Evolutionary conservation across 2,329 filamentous ascomycete species (phyloP), one percentile per base, ranked within the genome.

Genomic region (Colletotrichum karsti): DNA sequence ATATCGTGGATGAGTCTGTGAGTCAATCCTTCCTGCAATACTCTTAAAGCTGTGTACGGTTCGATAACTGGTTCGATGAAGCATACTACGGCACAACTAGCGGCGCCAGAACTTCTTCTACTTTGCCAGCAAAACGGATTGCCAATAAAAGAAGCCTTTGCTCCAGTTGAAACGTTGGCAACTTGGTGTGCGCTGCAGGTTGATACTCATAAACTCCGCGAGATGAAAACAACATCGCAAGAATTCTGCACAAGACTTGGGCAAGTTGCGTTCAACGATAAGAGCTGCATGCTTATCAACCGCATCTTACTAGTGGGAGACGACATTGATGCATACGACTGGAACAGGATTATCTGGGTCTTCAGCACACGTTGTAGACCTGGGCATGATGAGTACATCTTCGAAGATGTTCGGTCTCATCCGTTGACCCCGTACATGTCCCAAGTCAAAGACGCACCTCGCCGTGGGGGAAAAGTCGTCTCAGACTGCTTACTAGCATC

Each of bases 171-270:
- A 63, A 81, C 85, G 15, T 73, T 75, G 15, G 42, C 9, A 72
- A 77, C 8, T 81, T 1, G 84, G 84, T 78, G 79, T 1, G 82
- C 77, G 0, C 71, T 91, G 73, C 83, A 88, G 65, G 84, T 90
- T 22, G 88, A 91, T 73, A 86, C 83, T 1, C 78, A 81, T 4
- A 86, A 86, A 72, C 81, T 91, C 10, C 84, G 85, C 42, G 81
- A 83, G 13, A 83, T 89, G 82, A 84, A 87, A 50, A 85, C 84
- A 15, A 85, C 74, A 1, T 57, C 79, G 0, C 63, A 75, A 26
- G 77, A 80, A 0, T 80, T 87, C 51, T 75, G 75, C 44, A 75
- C 78, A 48, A 72, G 72, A 33, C 71, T 86, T 13, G 84, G 83
- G 1, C 77, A 84, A 51, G 22, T 84, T 2, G 72, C 85, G 5